Conservation (phyloP, 495 filamentous ascomycete genomes). For the Penicillium verhagenii region DNA sequence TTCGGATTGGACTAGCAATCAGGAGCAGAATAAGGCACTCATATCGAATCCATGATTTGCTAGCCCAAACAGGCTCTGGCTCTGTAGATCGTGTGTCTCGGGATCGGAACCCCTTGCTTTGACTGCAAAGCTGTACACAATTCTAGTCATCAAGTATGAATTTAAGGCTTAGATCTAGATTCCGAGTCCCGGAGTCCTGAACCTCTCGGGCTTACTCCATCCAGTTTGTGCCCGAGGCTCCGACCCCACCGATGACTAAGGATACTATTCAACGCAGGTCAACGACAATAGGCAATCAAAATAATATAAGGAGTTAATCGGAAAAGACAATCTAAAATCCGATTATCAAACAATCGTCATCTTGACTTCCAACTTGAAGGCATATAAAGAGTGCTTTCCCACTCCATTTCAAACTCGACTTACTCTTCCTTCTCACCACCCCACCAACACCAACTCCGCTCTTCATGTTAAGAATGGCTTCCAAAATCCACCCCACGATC, state of each 20-base stretch:
- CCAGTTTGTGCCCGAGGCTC: neutral
- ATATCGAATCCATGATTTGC: too few species aligned
- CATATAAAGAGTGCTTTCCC: neutral
- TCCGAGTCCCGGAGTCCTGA: too few species aligned
- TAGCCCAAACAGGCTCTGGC: neutral
- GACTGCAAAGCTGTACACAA: too few species aligned
- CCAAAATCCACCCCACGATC: conserved; percentile 36
- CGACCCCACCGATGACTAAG: neutral
- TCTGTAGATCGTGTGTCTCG: neutral
- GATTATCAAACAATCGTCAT: neutral
- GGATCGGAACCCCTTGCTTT: too few species aligned
- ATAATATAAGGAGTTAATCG: conserved; percentile 1
- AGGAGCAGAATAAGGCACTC: neutral
- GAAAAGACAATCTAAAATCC: neutral
- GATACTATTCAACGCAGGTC: neutral
- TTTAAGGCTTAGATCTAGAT: too few species aligned
- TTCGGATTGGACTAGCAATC: neutral
- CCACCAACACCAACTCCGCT: too few species aligned
- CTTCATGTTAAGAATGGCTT: conserved; percentile 15
- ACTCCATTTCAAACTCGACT: neutral
- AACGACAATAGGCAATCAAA: neutral
- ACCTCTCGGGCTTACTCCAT: too few species aligned
- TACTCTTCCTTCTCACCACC: too few species aligned
- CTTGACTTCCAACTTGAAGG: too few species aligned
- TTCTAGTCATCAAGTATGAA: too few species aligned